phyloP scores from a whole-genome alignment of 345 rosid species.

The Lagerstroemia speciosa region DNA sequence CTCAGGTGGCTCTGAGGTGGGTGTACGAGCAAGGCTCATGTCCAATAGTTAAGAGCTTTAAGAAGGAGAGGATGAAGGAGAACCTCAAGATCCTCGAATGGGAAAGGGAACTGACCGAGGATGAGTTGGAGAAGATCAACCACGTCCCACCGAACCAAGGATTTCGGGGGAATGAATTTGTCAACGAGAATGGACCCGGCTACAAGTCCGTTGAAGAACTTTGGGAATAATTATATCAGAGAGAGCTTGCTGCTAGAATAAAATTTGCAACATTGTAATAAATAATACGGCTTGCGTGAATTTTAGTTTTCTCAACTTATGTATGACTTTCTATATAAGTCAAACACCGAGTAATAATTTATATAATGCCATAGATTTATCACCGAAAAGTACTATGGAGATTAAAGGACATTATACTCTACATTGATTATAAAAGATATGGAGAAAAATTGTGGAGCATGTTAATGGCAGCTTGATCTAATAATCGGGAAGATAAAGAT shows the following conservation, averaged over 20 bases:
- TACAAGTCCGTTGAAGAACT: conserved; percentile 18
- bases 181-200: conserved; percentile 20
- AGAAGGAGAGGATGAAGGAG: conserved; percentile 21
- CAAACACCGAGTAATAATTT: too few species aligned
- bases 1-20: conserved; percentile 35
- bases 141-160: conserved; percentile 19
- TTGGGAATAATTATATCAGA: conserved; percentile 14
- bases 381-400: too few species aligned
- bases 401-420: too few species aligned
- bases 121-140: conserved; percentile 15
- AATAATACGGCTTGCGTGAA: too few species aligned
- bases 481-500: too few species aligned
- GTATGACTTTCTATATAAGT: too few species aligned
- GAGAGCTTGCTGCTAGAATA: neutral
- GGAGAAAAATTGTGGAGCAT: too few species aligned
- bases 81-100: conserved; percentile 25
- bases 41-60: conserved; percentile 23
- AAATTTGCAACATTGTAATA: too few species aligned
- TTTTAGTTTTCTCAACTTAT: too few species aligned
- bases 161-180: neutral
- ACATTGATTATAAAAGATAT: too few species aligned
- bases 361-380: too few species aligned
- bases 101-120: conserved; percentile 23
- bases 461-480: too few species aligned
- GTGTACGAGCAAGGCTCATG: conserved; percentile 26